These are phyloP conservation scores for Leccinum subfulvum DNA, from an alignment of 1,284 basidiomycete genomes.

Conservation along the genomic window DNA sequence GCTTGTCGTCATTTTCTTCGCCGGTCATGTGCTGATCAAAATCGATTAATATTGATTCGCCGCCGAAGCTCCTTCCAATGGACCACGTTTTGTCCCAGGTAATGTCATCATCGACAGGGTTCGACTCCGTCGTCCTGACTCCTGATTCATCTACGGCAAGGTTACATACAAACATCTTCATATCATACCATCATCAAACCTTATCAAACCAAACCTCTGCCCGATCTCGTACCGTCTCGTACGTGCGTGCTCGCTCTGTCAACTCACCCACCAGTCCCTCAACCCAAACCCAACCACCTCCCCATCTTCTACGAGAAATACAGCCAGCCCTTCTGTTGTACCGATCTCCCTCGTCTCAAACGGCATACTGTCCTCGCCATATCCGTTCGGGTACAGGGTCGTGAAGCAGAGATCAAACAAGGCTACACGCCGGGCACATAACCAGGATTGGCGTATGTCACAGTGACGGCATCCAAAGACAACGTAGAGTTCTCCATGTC, in stretches of 20 bases:
- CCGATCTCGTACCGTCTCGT: conserved; percentile 15
- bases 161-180: too few relatives aligned
- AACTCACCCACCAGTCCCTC: conserved; percentile 12
- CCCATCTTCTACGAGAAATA: conserved; percentile 25
- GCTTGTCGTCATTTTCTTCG: too few relatives aligned
- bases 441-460: conserved; percentile 35
- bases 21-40: too few relatives aligned
- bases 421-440: conserved; percentile 28
- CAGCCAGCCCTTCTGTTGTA: conserved; percentile 5
- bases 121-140: too few relatives aligned
- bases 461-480: conserved; percentile 25
- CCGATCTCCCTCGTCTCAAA: conserved; percentile 26
- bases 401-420: conserved; percentile 18
- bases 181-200: conserved; percentile 12
- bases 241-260: conserved; percentile 18
- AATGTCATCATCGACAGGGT: too few relatives aligned
- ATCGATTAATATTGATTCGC: too few relatives aligned
- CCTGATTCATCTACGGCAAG: too few relatives aligned
- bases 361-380: conserved; percentile 29
- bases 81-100: too few relatives aligned
- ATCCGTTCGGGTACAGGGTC: conserved; percentile 29
- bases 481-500: background rate
- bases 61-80: too few relatives aligned
- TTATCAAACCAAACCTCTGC: conserved; percentile 24
- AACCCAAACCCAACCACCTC: conserved; percentile 31